Conservation (phyloP, 2,329 filamentous ascomycete species). For the Raffaelea arxii region DNA sequence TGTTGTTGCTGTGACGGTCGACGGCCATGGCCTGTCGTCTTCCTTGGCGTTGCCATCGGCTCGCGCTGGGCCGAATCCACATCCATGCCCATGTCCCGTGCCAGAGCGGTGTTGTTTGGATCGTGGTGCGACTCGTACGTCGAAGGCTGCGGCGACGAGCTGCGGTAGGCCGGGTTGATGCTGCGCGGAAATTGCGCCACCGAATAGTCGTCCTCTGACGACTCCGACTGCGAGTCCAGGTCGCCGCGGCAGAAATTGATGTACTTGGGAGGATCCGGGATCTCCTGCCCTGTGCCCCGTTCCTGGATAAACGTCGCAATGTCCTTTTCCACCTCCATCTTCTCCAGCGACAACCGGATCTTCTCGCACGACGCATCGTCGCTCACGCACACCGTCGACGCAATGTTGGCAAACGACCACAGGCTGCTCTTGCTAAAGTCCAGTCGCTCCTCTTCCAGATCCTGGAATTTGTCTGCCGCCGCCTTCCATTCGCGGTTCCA, state of each 20-base stretch:
- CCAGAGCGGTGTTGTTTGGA: conserved; percentile 58
- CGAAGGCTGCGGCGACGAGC: conserved; percentile 92
- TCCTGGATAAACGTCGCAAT: conserved; percentile 84
- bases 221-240: conserved; percentile 70
- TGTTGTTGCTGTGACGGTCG: conserved; percentile 6
- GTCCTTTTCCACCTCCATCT: conserved; percentile 91
- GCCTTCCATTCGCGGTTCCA: conserved; percentile 99
- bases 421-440: conserved; percentile 97
- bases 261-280: conserved; percentile 92
- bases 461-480: conserved; percentile 97
- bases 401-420: conserved; percentile 96
- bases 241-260: conserved; percentile 98
- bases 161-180: conserved; percentile 91
- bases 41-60: conserved; percentile 41
- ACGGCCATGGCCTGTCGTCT: conserved; percentile 17
- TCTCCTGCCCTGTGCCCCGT: conserved; percentile 87
- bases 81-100: conserved; percentile 51
- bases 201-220: conserved; percentile 84
- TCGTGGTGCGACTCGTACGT: conserved; percentile 89
- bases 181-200: conserved; percentile 92
- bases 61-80: conserved; percentile 40
- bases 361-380: conserved; percentile 97
- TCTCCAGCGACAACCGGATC: conserved; percentile 83
- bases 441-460: conserved; percentile 90
- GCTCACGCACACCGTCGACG: conserved; percentile 94